Evolutionary conservation across 2,329 filamentous ascomycete species (phyloP), one percentile per base, ranked within the genome.

Genomic region (Diaporthe destruens): DNA sequence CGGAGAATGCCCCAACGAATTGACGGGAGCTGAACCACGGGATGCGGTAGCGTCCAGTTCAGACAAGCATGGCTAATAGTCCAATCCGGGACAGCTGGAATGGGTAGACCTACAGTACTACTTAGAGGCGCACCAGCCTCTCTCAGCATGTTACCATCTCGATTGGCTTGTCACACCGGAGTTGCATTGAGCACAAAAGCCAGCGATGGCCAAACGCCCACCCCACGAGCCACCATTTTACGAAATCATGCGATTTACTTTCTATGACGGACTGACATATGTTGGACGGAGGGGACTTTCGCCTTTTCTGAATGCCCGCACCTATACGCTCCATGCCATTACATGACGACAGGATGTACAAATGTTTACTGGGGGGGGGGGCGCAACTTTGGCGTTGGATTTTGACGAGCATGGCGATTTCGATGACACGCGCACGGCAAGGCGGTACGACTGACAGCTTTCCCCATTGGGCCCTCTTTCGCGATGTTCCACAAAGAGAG

Each of bases 1-100:
- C 75, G 77, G 39, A 34, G 72, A 44, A 42, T 54, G 25, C 49
- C 55, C 47, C 39, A 72, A 51, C 25, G 36, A 36, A n/a, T 65
- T 32, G 54, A 51, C 23, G 18, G 67, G 18, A 23, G 49, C 34
- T 47, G 59, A 54, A 51, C 12, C 61, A 25, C 12, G 29, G 1
- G 18, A 11, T 23, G 11, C 18, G 44, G n/a, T 12, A 18, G n/a
- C n/a, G 36, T n/a, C 12, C 44, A 51, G 20, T n/a, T 23, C 44
- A 25, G 36, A 25, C 20, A 20, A 18, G 29, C 25, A 11, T 36
- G 42, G 20, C 3, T 12, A 51, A 5, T 32, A 12, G 32, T 47
- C 34, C 14, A 18, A 29, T 12, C 44, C 9, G 6, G 29, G 4
- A n/a, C 25, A 49, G 44, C 25, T 25, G 7, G 1, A n/a, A 36